Evolutionary conservation across 805 yeast genomes (phyloP), one percentile per base, ranked within the genome.

Genomic region (Trichomonascus vanleenenianus): DNA sequence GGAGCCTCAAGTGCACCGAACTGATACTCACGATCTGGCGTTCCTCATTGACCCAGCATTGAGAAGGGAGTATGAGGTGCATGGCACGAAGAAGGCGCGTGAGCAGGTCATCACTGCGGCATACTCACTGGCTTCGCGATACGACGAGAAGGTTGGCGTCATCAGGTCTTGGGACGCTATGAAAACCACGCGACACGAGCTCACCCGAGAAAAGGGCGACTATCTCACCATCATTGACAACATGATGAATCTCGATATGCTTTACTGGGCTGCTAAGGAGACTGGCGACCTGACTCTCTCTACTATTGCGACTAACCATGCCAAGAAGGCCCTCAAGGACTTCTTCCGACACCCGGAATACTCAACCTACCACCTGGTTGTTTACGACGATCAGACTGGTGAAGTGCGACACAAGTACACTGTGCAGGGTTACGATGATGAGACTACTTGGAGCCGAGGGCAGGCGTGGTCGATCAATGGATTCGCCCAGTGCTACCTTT

Each of bases 381-480:
- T 57, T 12, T 60, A 55, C 44, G 56, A 61, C 42, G n/a, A 45
- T 19, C 46, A 36, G 7, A 51, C 53, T 6, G 66, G 66, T 3
- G 34, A 36, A 3, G 48, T 47, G 2, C 56, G 52, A 34, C 58
- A 55, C 8, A 57, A 55, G 18, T 52, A 59, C 43, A 62, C 65
- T 19, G 47, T 55, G 39, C 65, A 62, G 47, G 65, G 66, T 9
- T 60, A 51, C 36, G 48, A 45, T 11, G 59, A 62, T 44, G 62
- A 58, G 11, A 35, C 58, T 6, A 48, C 56, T 30, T 62, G 66
- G 66, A 45, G 59, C 8, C 54, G 65, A n/a, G 66, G 66, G 33
- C 65, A 61, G 48, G 58, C 66, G 3, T 61, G 66, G 66, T 64
- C 59, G 3, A 34, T 62, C 9, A 50, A 58, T 37, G 66, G 66